Conservation (phyloP, 129 eudicot genomes). For the Calendula officinalis region DNA sequence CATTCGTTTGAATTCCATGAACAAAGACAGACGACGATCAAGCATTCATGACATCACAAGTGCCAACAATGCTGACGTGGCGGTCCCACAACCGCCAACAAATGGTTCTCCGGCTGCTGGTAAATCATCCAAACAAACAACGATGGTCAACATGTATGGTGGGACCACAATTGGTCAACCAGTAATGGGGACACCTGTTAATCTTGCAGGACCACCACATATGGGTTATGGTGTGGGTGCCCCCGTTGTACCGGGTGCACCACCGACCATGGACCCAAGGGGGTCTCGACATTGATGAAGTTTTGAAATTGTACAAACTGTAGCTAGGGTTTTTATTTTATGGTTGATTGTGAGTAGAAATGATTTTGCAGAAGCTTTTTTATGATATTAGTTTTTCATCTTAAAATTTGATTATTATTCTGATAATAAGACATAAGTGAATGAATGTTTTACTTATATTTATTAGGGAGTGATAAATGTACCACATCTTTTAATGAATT, state of each 20-base stretch:
- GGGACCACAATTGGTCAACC: conserved; percentile 80
- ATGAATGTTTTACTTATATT: conserved; percentile 20
- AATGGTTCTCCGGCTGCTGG: conserved; percentile 35
- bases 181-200: conserved; percentile 75
- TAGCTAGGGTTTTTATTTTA: conserved; percentile 30
- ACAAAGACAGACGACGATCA: conserved; percentile 82
- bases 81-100: conserved; percentile 69
- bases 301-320: conserved; percentile 29
- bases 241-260: conserved; percentile 31
- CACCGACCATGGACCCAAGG: conserved; percentile 44
- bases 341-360: conserved; percentile 34
- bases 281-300: conserved; percentile 32
- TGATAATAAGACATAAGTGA: conserved; percentile 23
- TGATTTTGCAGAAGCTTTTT: conserved; percentile 8
- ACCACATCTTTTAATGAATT: no score
- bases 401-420: conserved; percentile 10
- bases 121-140: conserved; percentile 48
- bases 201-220: conserved; percentile 9
- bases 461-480: no score
- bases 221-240: conserved; percentile 48
- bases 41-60: conserved; percentile 95
- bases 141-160: conserved; percentile 51
- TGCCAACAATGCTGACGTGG: conserved; percentile 54
- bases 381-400: conserved; percentile 22
- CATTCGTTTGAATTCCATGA: conserved; percentile 84